Evolutionary conservation across 805 yeast genomes (phyloP), one percentile per base, ranked within the genome.

Genomic region (Ogataea ganodermae): DNA sequence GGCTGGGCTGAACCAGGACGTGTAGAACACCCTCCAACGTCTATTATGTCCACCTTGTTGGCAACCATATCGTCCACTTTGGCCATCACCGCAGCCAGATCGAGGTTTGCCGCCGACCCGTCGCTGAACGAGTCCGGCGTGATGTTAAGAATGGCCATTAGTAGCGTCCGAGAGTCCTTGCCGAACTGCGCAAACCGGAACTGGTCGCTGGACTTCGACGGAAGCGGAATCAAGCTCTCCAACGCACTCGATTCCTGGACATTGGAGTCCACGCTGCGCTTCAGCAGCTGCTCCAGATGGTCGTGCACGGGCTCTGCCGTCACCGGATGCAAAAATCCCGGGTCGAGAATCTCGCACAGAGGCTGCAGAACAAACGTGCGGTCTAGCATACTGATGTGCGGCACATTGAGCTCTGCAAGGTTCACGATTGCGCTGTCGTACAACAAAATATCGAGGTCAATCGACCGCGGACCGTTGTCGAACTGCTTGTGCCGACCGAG

Each of bases 101-200:
- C 60, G 1, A 70, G 58, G 31, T 58, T 58, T 24, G 71, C 61
- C 14, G 61, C 60, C 1, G 94, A 89, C 2, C 96, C 98, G 66
- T 94, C 99, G 36, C 96, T 87, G 63, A 94, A 94, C 1, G 97
- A 90, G 66, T 94, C 97, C 0, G 97, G 96, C 0, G 99, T 94
- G 17, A 86, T 76, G 59, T 94, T 94, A 53, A 94, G 67, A 40
- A 94, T 84, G 1, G 89, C 94, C 99, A 94, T 94, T 36, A 90
- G 62, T 43, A 74, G 67, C 0, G 97, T 89, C n/a, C 68, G 69
- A 6, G 72, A 62, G 4, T 70, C 65, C 35, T 73, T 67, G 16
- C 68, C 63, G 55, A 77, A 75, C 27, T 65, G 64, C 37, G 75
- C 53, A 39, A 61, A 62, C 23, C 61, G 21, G 63, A 63, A 36